phyloP scores from a whole-genome alignment of 345 rosid species.

The Erysimum cheiranthoides region DNA sequence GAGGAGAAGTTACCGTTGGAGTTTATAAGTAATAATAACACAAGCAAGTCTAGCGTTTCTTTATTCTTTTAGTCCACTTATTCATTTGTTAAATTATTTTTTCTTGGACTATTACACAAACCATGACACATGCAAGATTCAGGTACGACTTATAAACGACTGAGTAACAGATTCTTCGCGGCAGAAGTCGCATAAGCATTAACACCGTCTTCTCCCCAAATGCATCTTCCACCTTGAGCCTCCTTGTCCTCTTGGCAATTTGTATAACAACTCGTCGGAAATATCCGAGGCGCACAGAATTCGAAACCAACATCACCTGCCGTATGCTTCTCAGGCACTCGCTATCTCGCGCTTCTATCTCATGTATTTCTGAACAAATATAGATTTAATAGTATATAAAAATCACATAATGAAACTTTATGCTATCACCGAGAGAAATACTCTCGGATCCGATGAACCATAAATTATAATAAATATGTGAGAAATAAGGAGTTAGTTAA shows the following conservation, averaged over 20 bases:
- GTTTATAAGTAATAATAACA: not conserved
- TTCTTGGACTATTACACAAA: not conserved
- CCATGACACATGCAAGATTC: constrained; percentile 12
- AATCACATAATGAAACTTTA: too few relatives aligned
- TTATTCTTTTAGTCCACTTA: not conserved
- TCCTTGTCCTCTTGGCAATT: constrained; percentile 4
- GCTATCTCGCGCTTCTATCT: constrained; percentile 17
- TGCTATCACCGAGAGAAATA: too few relatives aligned
- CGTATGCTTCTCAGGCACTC: constrained; percentile 38
- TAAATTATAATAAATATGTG: too few relatives aligned
- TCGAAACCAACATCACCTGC: constrained; percentile 25
- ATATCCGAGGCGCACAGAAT: constrained; percentile 28
- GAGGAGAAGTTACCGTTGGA: too few relatives aligned
- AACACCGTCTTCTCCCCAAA: not conserved
- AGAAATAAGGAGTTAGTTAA: too few relatives aligned
- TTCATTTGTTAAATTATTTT: not conserved
- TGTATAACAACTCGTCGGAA: not conserved
- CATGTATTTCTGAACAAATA: constrained; percentile 24
- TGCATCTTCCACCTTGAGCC: constrained; percentile 35
- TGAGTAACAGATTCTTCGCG: not conserved
- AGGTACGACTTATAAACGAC: not conserved
- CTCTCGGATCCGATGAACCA: too few relatives aligned
- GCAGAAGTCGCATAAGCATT: constrained; percentile 41
- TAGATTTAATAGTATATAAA: too few relatives aligned
- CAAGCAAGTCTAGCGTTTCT: not conserved